Base-by-base conservation (phyloP, 208 protist species). In the Acanthamoeba royreba region DNA sequence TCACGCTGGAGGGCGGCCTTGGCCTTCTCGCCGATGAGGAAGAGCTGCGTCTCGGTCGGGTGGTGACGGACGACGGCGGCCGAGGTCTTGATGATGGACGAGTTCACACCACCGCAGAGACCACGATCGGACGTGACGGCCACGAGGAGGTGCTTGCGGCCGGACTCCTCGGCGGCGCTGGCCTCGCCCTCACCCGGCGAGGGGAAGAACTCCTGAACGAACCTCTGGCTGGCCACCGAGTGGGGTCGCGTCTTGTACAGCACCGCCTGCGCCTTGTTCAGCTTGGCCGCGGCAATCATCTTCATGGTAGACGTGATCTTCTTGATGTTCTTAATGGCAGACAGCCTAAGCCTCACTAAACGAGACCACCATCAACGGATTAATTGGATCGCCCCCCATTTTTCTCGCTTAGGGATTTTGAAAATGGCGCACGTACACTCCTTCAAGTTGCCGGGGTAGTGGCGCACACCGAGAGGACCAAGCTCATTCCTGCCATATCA, bases 271-370 rank as follows among this genome's bases (percentile, higher is more conserved):
- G 93, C 94, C 69, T 94, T 94, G 45, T 81, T 77, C 28, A 96
- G 94, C 89, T 96, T 96, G 90, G 95, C 89, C 0, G 95, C 95
- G 31, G 95, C 95, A 92, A 96, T 95, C 95, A 96, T 96, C 88
- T 96, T 96, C 95, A 96, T 96, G 49, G 95, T 91, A 1, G 72
- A 86, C n/a, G 95, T 96, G 92, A 96, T 95, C 83, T 95, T 95
- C 66, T 90, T 72, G 40, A 96, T 96, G 81, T 79, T 95, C 53
- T 72, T 77, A 47, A 96, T 92, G 86, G 86, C 49, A 4, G 17
- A 15, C 4, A 92, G 49, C 55, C 86, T 66, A 38, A 66, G 55
- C 35, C 86, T 45, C 49, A 92, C 86, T 92, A 31, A 8, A n/a
- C 11, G 46, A 43, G 4, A 49, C 3, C 15, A 46, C 40, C 43